A percentile compares a stretch with the other conserved stretches of the same genome.
Conservation (phyloP, 2,329 filamentous ascomycete genomes). For the Neofusicoccum cordaticola region DNA sequence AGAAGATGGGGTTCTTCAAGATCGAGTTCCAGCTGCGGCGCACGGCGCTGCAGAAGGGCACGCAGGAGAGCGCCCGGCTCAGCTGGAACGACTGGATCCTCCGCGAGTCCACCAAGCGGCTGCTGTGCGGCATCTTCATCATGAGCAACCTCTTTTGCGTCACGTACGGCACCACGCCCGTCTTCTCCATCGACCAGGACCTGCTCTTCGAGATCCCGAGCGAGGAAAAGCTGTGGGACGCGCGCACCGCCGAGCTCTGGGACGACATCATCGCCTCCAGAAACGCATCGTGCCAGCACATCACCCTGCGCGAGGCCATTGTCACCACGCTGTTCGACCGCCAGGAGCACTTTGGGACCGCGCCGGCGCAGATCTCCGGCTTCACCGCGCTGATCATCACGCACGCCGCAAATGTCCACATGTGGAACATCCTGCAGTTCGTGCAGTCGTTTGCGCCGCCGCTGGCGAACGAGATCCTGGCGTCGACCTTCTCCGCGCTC, state of each 20-base stretch:
- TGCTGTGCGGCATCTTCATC: slow-evolving; percentile 34
- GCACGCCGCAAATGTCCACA: slow-evolving; percentile 36
- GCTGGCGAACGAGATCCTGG: background rate
- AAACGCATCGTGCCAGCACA: background rate
- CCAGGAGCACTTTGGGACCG: slow-evolving; percentile 16
- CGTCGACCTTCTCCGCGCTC: slow-evolving; percentile 27
- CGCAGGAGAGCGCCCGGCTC: background rate
- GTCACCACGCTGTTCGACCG: slow-evolving; percentile 27
- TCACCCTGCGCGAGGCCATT: slow-evolving; percentile 26
- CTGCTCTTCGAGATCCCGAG: slow-evolving; percentile 34
- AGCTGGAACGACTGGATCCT: slow-evolving; percentile 31
- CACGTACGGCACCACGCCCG: slow-evolving; percentile 32
- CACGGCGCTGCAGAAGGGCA: slow-evolving; percentile 21
- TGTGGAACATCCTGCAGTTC: slow-evolving; percentile 34
- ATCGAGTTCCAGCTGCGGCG: slow-evolving; percentile 23
- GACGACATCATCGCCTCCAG: slow-evolving; percentile 5
- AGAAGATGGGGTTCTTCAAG: slow-evolving; percentile 22
- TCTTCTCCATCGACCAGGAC: slow-evolving; percentile 33
- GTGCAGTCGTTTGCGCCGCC: slow-evolving; percentile 24
- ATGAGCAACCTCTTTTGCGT: slow-evolving; percentile 32
- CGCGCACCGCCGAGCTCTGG: slow-evolving; percentile 29
- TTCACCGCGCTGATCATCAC: slow-evolving; percentile 34
- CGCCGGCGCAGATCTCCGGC: slow-evolving; percentile 21
- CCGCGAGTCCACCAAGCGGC: slow-evolving; percentile 30
- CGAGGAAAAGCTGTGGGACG: slow-evolving; percentile 33